Conservation (phyloP, 495 filamentous ascomycete species). For the Podospora sp. region DNA sequence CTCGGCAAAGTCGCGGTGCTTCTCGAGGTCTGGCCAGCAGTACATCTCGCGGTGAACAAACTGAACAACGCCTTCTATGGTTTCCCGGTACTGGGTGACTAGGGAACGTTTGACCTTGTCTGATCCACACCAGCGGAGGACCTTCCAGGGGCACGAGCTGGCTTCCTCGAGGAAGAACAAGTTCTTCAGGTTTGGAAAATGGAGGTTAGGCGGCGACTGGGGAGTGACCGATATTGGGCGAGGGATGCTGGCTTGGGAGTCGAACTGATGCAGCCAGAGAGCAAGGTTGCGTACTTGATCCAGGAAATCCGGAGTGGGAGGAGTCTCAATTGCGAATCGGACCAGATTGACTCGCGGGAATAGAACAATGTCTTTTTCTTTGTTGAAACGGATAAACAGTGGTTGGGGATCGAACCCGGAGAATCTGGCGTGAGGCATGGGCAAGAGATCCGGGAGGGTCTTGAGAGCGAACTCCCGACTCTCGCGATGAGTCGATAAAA, state of each 20-base stretch:
- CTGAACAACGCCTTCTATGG: slow-evolving; percentile 14
- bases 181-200: slow-evolving; percentile 23
- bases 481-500: slow-evolving; percentile 38
- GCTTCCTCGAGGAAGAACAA: slow-evolving; percentile 21
- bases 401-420: too few relatives aligned
- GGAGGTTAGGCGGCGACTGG: background rate
- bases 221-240: background rate
- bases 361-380: slow-evolving; percentile 34
- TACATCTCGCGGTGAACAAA: slow-evolving; percentile 23
- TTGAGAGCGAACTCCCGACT: slow-evolving; percentile 39
- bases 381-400: slow-evolving; percentile 40
- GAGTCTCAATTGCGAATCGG: background rate
- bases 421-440: slow-evolving; percentile 7
- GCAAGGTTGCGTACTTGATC: background rate
- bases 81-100: slow-evolving; percentile 4
- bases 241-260: background rate
- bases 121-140: slow-evolving; percentile 36
- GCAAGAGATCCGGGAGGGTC: slow-evolving; percentile 38
- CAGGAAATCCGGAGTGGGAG: background rate
- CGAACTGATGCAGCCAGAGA: background rate
- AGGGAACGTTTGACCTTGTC: slow-evolving; percentile 25
- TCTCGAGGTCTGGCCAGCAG: slow-evolving; percentile 41
- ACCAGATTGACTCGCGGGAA: background rate
- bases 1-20: slow-evolving; percentile 16
- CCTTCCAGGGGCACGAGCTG: background rate